Percentiles rank a stretch among this genome's conserved stretches.
These are phyloP conservation scores for Fagopyrum homotropicum DNA, from an alignment of 148 eudicot species.

Conservation along the genomic window DNA sequence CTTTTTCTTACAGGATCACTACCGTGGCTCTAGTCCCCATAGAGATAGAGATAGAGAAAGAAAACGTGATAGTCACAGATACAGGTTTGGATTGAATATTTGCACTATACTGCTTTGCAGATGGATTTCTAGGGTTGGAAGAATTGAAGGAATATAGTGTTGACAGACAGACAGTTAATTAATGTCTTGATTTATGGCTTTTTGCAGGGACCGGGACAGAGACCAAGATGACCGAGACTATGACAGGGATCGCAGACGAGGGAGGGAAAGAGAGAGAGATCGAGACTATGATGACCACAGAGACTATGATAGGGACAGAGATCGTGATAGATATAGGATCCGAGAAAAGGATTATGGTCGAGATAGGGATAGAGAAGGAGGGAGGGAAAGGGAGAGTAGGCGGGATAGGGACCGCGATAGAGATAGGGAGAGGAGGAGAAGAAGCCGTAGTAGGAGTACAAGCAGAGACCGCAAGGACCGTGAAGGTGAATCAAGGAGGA, in stretches of 20 bases:
- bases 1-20: slow-evolving; percentile 46
- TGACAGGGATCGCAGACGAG: slow-evolving; percentile 40
- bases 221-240: slow-evolving; percentile 41
- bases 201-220: slow-evolving; percentile 48
- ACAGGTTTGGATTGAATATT: slow-evolving; percentile 41
- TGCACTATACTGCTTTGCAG: not conserved
- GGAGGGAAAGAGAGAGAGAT: slow-evolving; percentile 33
- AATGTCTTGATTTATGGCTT: not conserved
- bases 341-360: slow-evolving; percentile 61
- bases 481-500: slow-evolving; percentile 52
- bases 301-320: slow-evolving; percentile 36
- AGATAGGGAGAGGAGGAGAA: slow-evolving; percentile 66
- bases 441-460: slow-evolving; percentile 78
- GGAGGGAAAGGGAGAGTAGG: slow-evolving; percentile 63
- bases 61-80: slow-evolving; percentile 82
- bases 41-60: slow-evolving; percentile 86
- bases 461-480: slow-evolving; percentile 51
- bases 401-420: slow-evolving; percentile 28
- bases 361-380: slow-evolving; percentile 61
- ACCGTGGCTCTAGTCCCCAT: slow-evolving; percentile 75
- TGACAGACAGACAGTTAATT: not conserved
- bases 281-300: slow-evolving; percentile 35
- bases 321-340: slow-evolving; percentile 45
- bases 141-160: not conserved
- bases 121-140: not conserved